Evolutionary conservation across 768 basidiomycete species (phyloP).

Genomic region (Scleroderma bovista): DNA sequence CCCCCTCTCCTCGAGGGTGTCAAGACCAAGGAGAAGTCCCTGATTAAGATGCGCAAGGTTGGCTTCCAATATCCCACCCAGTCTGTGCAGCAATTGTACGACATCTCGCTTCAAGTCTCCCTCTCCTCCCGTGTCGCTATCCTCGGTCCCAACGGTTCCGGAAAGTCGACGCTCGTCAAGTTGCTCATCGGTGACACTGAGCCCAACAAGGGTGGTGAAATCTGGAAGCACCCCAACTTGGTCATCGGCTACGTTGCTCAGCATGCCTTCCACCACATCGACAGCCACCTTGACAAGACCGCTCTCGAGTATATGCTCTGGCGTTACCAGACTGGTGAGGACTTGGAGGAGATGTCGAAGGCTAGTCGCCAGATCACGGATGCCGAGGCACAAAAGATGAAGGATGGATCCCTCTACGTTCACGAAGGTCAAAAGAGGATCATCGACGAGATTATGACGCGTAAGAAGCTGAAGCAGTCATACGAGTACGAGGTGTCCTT

Average conservation of each 20-base stretch:
- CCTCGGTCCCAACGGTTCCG: conserved; percentile 98
- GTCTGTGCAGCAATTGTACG: conserved; percentile 83
- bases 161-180: conserved; percentile 96
- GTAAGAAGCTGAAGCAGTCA: conserved; percentile 99
- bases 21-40: conserved; percentile 98
- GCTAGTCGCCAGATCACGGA: conserved; percentile 81
- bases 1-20: conserved; percentile 98
- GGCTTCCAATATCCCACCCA: conserved; percentile 94
- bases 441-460: conserved; percentile 85
- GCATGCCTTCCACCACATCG: conserved; percentile 99
- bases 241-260: conserved; percentile 99
- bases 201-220: conserved; percentile 92
- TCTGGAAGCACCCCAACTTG: conserved; percentile 99
- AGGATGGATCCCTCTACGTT: conserved; percentile 82
- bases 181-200: conserved; percentile 96
- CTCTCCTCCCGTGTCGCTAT: conserved; percentile 97
- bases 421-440: conserved; percentile 92
- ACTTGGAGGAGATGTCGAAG: conserved; percentile 95
- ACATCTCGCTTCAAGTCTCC: conserved; percentile 95
- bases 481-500: conserved; percentile 98
- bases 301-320: conserved; percentile 99
- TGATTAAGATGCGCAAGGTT: conserved; percentile 97
- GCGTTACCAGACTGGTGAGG: conserved; percentile 99
- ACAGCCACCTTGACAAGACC: conserved; percentile 97
- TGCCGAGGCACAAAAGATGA: conserved; percentile 92